Percentiles rank a stretch among this genome's conserved stretches.
phyloP scores from a whole-genome alignment of 2,329 filamentous ascomycete species.

The Claviceps digitariae region DNA sequence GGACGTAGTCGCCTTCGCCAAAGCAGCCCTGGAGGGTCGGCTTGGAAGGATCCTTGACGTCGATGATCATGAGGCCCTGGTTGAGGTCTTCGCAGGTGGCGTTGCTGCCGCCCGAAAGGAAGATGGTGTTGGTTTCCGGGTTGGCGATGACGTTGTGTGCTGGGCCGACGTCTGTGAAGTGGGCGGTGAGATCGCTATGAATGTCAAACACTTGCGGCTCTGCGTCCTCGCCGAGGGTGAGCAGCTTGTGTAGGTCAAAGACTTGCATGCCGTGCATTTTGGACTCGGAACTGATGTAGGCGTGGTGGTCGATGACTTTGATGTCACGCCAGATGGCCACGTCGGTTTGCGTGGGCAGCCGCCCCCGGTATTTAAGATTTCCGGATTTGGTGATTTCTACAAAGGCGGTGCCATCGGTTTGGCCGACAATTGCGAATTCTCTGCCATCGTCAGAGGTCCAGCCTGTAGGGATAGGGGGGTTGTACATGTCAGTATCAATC shows the following conservation, averaged over 20 bases:
- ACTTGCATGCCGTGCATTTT: conserved; percentile 44
- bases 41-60: conserved; percentile 36
- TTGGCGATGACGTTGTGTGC: conserved; percentile 33
- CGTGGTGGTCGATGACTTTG: conserved; percentile 21
- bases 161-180: conserved; percentile 22
- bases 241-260: conserved; percentile 46
- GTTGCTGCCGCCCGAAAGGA: conserved; percentile 27
- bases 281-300: conserved; percentile 28
- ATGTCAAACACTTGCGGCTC: conserved; percentile 19
- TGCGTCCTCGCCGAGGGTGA: conserved; percentile 21
- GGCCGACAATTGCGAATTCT: conserved; percentile 31
- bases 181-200: conserved; percentile 19
- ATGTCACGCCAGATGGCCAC: conserved; percentile 26
- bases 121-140: conserved; percentile 24
- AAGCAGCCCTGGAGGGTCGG: conserved; percentile 36
- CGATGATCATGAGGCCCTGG: conserved; percentile 39
- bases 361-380: conserved; percentile 29
- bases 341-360: conserved; percentile 27
- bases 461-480: not conserved
- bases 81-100: conserved; percentile 20
- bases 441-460: conserved; percentile 18
- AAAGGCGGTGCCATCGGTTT: conserved; percentile 33
- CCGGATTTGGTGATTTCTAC: conserved; percentile 29
- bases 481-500: not conserved
- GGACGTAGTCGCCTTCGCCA: conserved; percentile 36